Percentiles rank a stretch among this genome's conserved stretches.
Conservation (phyloP, 2,329 filamentous ascomycete genomes). For the Tolypocladium tundrense region DNA sequence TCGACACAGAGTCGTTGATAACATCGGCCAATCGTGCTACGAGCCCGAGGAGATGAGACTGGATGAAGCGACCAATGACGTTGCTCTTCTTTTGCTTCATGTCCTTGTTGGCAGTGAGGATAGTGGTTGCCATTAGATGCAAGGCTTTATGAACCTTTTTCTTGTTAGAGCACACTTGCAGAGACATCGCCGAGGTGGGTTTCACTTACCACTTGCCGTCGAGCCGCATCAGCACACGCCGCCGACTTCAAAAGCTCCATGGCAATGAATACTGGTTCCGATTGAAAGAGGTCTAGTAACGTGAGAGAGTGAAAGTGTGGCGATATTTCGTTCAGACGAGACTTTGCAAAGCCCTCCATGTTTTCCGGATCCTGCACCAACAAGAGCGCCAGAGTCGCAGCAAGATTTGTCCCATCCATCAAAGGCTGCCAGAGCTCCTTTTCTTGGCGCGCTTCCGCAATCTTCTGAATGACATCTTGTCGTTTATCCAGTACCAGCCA, state of each 20-base stretch:
- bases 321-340: constrained; percentile 57
- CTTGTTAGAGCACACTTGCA: constrained; percentile 12
- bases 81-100: constrained; percentile 40
- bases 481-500: constrained; percentile 74
- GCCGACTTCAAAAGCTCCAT: constrained; percentile 75
- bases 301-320: constrained; percentile 57
- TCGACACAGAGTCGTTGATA: constrained; percentile 56
- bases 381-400: constrained; percentile 47
- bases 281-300: constrained; percentile 58
- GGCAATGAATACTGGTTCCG: constrained; percentile 65
- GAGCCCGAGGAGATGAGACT: constrained; percentile 75
- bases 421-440: constrained; percentile 47
- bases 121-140: constrained; percentile 31
- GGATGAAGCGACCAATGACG: constrained; percentile 63
- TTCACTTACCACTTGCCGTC: constrained; percentile 44
- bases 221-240: constrained; percentile 53
- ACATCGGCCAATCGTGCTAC: constrained; percentile 72
- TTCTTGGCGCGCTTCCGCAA: constrained; percentile 68
- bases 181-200: neutral
- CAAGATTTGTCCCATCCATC: constrained; percentile 46
- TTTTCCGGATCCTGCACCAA: constrained; percentile 46
- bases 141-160: constrained; percentile 37
- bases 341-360: constrained; percentile 56
- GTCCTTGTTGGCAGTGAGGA: constrained; percentile 29
- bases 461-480: constrained; percentile 66